These are phyloP conservation scores for Hypoxylon sp. DNA, from an alignment of 2,329 filamentous ascomycete genomes.

Conservation along the genomic window DNA sequence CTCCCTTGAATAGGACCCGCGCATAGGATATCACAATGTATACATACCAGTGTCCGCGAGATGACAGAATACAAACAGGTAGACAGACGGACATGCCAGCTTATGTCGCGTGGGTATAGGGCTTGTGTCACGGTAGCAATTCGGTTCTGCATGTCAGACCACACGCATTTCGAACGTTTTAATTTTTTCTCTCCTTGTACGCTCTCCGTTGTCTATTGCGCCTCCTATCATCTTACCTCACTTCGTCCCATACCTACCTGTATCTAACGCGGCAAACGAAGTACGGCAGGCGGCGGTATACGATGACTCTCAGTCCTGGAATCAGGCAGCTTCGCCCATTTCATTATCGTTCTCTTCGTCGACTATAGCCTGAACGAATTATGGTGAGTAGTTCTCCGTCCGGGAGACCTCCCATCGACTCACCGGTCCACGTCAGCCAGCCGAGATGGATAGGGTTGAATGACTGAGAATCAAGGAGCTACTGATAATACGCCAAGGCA, in stretches of 20 bases:
- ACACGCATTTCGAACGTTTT: not conserved
- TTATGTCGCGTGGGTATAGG: slow-evolving; percentile 16
- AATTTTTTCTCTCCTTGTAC: not conserved
- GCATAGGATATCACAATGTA: too few relatives aligned
- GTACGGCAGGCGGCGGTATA: slow-evolving; percentile 7
- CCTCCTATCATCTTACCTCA: not conserved
- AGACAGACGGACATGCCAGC: not conserved
- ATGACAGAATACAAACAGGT: not conserved
- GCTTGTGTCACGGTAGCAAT: slow-evolving; percentile 28
- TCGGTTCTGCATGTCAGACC: slow-evolving; percentile 23
- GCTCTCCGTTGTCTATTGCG: not conserved
- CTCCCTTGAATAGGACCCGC: too few relatives aligned
- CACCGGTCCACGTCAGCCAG: slow-evolving; percentile 7
- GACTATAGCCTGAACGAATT: not conserved
- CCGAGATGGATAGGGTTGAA: not conserved
- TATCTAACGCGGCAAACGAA: not conserved
- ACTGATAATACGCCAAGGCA: not conserved
- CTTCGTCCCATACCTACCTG: not conserved
- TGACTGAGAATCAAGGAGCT: not conserved
- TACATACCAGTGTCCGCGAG: not conserved
- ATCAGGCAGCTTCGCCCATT: not conserved
- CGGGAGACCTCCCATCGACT: not conserved
- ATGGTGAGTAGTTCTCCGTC: not conserved
- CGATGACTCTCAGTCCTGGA: not conserved
- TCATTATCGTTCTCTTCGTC: not conserved